phyloP scores from a whole-genome alignment of 148 eudicot genomes.

The Amaranthus palmeri region DNA sequence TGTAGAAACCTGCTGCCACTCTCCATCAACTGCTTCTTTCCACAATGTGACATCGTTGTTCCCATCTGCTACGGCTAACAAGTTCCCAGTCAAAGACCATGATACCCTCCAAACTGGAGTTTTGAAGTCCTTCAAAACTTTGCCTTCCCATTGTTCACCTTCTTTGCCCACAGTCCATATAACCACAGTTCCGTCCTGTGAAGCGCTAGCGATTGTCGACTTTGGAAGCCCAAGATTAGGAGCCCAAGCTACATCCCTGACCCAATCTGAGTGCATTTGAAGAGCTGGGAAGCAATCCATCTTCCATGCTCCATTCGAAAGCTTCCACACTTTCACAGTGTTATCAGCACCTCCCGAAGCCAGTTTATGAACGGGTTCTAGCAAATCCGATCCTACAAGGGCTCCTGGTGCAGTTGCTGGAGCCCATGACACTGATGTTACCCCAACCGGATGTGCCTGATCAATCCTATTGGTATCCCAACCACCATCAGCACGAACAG shows the following conservation, averaged over 20 bases:
- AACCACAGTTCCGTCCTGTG: slow-evolving; percentile 87
- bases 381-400: slow-evolving; percentile 57
- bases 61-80: slow-evolving; percentile 93
- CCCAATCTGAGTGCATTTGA: slow-evolving; percentile 79
- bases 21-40: slow-evolving; percentile 94
- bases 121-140: slow-evolving; percentile 72
- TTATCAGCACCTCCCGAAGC: slow-evolving; percentile 91
- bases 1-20: slow-evolving; percentile 75
- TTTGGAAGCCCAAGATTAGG: slow-evolving; percentile 90
- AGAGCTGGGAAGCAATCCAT: slow-evolving; percentile 92
- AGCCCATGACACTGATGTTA: slow-evolving; percentile 94
- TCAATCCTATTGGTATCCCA: slow-evolving; percentile 83
- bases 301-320: slow-evolving; percentile 66
- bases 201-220: slow-evolving; percentile 87
- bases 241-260: slow-evolving; percentile 94
- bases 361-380: slow-evolving; percentile 69
- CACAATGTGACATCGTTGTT: slow-evolving; percentile 72
- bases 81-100: slow-evolving; percentile 87
- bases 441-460: slow-evolving; percentile 94
- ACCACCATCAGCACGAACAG: slow-evolving; percentile 70
- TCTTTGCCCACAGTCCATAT: slow-evolving; percentile 83
- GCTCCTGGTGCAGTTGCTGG: slow-evolving; percentile 80
- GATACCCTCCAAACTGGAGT: slow-evolving; percentile 94
- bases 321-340: slow-evolving; percentile 84
- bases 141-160: slow-evolving; percentile 89